Evolutionary conservation across 2,329 filamentous ascomycete species (phyloP), one percentile per base, ranked within the genome.

Genomic region (Magnaporthales sp.): DNA sequence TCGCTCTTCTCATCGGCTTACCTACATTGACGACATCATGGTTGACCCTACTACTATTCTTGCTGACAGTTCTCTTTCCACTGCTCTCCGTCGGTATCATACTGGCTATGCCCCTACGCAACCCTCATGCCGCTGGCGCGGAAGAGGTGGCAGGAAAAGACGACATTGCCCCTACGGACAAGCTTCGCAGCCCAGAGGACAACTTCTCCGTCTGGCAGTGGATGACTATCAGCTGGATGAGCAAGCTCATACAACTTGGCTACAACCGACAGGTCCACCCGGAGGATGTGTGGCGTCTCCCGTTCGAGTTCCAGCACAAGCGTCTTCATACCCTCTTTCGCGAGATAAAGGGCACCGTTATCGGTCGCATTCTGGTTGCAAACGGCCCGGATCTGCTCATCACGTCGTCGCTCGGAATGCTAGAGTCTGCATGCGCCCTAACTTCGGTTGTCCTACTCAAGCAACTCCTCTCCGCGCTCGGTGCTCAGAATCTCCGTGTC

Each of bases 151-250:
- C 62, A n/a, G 31, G 15, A 15, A 38, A 27, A 24, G 22, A 13
- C 51, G 69, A 71, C 27, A 22, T 27, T 4, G 67, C 70, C 3
- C 86, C 91, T 1, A 88, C 83, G 0, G 81, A 78, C 2, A 76
- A 81, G 2, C 78, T 91, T n/a, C 89, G 92, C 66, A 87, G 84
- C 54, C 89, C 93, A 0, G 93, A 97, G 75, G 93, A 97, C 71
- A 87, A 90, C 69, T 75, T 96, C 27, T 90, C 84, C 0, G 80
- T 93, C 0, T 93, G 91, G 84, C 90, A 93, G 70, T 97, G 92
- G 77, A 90, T 94, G 85, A 89, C 86, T 6, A 89, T 96, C 30
- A 91, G 86, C 0, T 97, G 93, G 93, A 89, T 96, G 78, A 80
- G 81, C 0, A 89, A 92, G 0, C 77, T 96, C 7, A 92, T 96